Percentiles rank a stretch among this genome's conserved stretches.
Evolutionary conservation across 116 monocot genomes (phyloP).

Genomic region (Dioscorea cayenensis): DNA sequence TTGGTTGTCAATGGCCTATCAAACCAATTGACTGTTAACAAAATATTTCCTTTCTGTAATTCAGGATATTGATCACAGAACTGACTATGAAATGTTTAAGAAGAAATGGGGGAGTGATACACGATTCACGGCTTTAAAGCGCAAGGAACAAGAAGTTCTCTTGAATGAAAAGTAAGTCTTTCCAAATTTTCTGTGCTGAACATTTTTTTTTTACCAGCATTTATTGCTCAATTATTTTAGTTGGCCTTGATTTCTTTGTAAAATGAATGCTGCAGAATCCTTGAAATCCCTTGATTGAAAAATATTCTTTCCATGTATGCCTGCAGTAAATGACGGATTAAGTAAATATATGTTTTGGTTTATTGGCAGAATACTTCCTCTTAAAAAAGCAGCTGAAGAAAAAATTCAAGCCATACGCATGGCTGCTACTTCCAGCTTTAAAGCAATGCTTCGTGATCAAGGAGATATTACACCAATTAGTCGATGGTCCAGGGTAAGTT

Average conservation of each 20-base stretch:
- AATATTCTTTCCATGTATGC: not conserved
- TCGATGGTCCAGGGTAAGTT: slow-evolving; percentile 82
- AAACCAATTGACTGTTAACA: not conserved
- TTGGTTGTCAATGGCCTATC: not conserved
- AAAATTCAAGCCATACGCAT: slow-evolving; percentile 54
- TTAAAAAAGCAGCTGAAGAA: slow-evolving; percentile 66
- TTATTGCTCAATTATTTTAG: not conserved
- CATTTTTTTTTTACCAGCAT: not conserved
- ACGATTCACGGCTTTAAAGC: slow-evolving; percentile 75
- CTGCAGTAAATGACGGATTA: not conserved
- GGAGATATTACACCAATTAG: slow-evolving; percentile 44
- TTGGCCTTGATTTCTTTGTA: no score
- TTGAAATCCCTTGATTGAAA: not conserved
- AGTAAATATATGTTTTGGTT: not conserved
- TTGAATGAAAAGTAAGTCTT: slow-evolving; percentile 76
- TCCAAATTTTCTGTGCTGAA: not conserved
- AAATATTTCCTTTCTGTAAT: not conserved
- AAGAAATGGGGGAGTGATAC: slow-evolving; percentile 87
- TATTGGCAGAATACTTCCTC: slow-evolving; percentile 40
- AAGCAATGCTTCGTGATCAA: slow-evolving; percentile 72
- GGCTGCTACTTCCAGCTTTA: slow-evolving; percentile 44
- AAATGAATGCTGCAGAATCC: no score
- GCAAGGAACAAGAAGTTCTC: slow-evolving; percentile 76
- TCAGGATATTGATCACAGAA: slow-evolving; percentile 75
- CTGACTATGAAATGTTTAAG: slow-evolving; percentile 72